Conservation (phyloP, 2,329 filamentous ascomycete genomes). For the Neofusicoccum kwambonambiense region DNA sequence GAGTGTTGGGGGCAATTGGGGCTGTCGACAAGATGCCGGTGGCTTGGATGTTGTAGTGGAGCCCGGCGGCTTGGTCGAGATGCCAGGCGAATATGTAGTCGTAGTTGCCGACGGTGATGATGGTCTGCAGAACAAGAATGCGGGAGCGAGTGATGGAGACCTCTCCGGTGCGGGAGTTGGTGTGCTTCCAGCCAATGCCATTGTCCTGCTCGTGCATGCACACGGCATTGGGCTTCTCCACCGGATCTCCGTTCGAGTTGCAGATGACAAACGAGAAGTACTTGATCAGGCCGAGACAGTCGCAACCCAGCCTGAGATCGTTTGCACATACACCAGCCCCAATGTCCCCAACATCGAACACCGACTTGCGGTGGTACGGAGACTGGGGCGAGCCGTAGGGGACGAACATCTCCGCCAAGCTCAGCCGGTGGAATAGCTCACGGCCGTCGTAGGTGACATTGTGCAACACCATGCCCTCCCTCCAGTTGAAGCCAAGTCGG, state of each 20-base stretch:
- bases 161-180: conserved; percentile 27
- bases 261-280: conserved; percentile 44
- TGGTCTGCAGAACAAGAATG: conserved; percentile 28
- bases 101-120: conserved; percentile 31
- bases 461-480: conserved; percentile 44
- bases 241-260: conserved; percentile 34
- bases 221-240: conserved; percentile 42
- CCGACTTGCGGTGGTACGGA: conserved; percentile 44
- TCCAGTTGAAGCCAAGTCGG: conserved; percentile 47
- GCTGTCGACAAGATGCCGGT: conserved; percentile 23
- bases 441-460: conserved; percentile 42
- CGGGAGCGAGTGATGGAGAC: conserved; percentile 26
- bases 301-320: conserved; percentile 43
- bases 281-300: conserved; percentile 47
- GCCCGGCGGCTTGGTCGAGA: conserved; percentile 22
- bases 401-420: conserved; percentile 46
- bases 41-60: conserved; percentile 23
- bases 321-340: conserved; percentile 46
- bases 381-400: conserved; percentile 44
- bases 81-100: conserved; percentile 27
- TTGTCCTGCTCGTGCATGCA: conserved; percentile 42
- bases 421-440: conserved; percentile 44
- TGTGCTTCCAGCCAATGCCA: conserved; percentile 32
- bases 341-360: conserved; percentile 47
- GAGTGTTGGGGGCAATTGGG: conserved; percentile 18